A percentile compares a stretch with the other conserved stretches of the same genome.
These are phyloP conservation scores for Arachis stenosperma DNA, from an alignment of 306 rosid species.

Conservation along the genomic window DNA sequence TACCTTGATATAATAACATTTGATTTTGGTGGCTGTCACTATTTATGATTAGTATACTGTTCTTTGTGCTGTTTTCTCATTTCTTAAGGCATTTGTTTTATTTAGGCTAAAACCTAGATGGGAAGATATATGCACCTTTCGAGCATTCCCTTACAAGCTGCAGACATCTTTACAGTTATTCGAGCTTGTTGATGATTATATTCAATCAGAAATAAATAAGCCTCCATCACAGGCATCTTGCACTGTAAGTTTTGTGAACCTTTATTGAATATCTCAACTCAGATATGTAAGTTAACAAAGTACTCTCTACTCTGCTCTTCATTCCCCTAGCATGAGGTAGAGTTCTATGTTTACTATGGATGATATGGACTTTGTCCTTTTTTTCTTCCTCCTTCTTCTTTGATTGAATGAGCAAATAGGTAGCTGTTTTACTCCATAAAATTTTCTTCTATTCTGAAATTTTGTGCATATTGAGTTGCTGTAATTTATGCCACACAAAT, in stretches of 20 bases:
- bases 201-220: slow-evolving; percentile 77
- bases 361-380: slow-evolving; percentile 10
- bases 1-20: slow-evolving; percentile 10
- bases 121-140: slow-evolving; percentile 79
- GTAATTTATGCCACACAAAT: slow-evolving; percentile 8
- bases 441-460: slow-evolving; percentile 20
- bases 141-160: slow-evolving; percentile 80
- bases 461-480: slow-evolving; percentile 26
- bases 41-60: slow-evolving; percentile 18
- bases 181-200: slow-evolving; percentile 88
- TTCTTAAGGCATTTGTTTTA: slow-evolving; percentile 31
- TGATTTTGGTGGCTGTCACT: slow-evolving; percentile 9
- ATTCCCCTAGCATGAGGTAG: slow-evolving; percentile 8
- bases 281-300: background rate
- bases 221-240: slow-evolving; percentile 65
- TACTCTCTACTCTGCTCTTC: slow-evolving; percentile 15
- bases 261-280: slow-evolving; percentile 4
- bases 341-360: slow-evolving; percentile 13
- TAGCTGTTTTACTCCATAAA: slow-evolving; percentile 6
- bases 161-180: slow-evolving; percentile 93
- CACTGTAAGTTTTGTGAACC: slow-evolving; percentile 57
- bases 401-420: slow-evolving; percentile 28
- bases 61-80: slow-evolving; percentile 28
- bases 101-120: slow-evolving; percentile 65
- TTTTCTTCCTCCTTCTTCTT: slow-evolving; percentile 23